Conservation (phyloP, 441 rosid genomes). For the Adansonia madagascariensis region DNA sequence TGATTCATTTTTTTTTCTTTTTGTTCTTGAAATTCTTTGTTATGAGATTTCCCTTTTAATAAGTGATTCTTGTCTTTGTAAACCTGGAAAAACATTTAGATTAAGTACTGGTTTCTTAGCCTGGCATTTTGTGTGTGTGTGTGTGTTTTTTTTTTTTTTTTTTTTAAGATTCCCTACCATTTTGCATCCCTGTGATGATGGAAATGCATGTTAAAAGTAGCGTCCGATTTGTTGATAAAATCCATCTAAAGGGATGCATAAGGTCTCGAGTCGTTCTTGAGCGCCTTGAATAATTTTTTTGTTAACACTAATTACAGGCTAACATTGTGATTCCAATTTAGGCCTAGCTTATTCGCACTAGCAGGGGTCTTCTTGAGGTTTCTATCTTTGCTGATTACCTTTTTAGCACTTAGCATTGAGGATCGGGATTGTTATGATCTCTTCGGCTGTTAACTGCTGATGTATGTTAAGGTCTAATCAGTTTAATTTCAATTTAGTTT, state of each 20-base stretch:
- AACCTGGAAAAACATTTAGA: neutral
- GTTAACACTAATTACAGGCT: neutral
- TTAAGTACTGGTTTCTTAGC: no score
- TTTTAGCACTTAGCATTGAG: neutral
- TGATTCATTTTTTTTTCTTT: neutral
- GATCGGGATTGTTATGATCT: neutral
- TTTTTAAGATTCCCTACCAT: neutral
- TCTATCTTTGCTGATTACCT: neutral
- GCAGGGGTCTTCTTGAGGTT: neutral
- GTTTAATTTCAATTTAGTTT: neutral
- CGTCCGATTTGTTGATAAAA: no score
- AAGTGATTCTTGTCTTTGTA: no score
- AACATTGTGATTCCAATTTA: neutral
- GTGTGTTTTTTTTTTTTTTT: no score
- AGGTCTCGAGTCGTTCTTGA: neutral
- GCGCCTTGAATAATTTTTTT: no score
- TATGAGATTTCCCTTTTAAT: neutral
- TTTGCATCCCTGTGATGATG: conserved; percentile 25
- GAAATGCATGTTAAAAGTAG: neutral
- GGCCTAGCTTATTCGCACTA: neutral
- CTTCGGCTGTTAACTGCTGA: neutral
- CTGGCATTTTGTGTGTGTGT: no score
- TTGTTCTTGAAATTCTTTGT: no score
- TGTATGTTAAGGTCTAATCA: neutral
- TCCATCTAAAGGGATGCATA: no score